Evolutionary conservation across 78 protist genomes (phyloP).

Genomic region (Pigoraptor vietnamica): DNA sequence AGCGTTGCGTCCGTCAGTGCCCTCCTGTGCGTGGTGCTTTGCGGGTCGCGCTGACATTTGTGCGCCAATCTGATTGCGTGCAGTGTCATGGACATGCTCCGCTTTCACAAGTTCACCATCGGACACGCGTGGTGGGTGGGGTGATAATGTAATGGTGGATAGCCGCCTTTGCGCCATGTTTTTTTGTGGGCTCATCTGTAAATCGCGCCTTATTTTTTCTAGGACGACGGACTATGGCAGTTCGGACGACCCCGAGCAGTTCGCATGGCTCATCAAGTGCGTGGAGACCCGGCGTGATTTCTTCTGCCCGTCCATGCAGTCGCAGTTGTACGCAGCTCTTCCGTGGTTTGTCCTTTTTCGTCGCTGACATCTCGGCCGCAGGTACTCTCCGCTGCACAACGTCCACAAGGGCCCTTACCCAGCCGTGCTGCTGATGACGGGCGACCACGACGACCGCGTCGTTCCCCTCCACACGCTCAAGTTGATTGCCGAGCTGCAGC

Average conservation of each 20-base stretch:
- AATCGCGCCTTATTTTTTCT: too few relatives aligned
- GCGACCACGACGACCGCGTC: conserved; percentile 92
- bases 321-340: too few relatives aligned
- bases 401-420: conserved; percentile 56
- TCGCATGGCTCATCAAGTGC: conserved; percentile 13
- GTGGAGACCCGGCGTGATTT: too few relatives aligned
- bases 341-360: too few relatives aligned
- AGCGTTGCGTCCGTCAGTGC: neutral
- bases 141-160: too few relatives aligned
- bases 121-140: conserved; percentile 39
- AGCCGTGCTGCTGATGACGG: conserved; percentile 56
- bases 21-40: neutral
- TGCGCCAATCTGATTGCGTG: neutral
- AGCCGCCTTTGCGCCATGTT: too few relatives aligned
- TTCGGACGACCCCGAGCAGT: conserved; percentile 42
- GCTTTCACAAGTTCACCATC: conserved; percentile 87
- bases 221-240: conserved; percentile 78
- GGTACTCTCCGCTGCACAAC: conserved; percentile 82
- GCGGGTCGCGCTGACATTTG: too few relatives aligned
- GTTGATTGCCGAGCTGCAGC: conserved; percentile 62
- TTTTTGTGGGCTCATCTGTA: neutral
- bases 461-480: conserved; percentile 87
- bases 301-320: too few relatives aligned
- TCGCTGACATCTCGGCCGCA: too few relatives aligned
- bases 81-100: conserved; percentile 76